Base-by-base conservation (phyloP, 2,329 filamentous ascomycete genomes). In the Claviceps capensis region DNA sequence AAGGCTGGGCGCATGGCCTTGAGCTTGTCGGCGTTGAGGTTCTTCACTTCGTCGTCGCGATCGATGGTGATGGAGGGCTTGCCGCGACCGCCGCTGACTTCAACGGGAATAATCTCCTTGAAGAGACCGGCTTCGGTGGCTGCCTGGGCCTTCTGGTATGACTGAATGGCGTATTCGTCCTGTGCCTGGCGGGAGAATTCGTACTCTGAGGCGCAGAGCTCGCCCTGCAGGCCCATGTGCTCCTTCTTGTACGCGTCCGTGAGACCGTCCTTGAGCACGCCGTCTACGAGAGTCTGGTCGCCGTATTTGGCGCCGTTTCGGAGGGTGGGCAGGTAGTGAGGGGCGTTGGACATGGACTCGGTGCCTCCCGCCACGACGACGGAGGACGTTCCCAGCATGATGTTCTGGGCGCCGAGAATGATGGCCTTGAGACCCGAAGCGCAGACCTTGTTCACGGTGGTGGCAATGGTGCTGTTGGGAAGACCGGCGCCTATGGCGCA, bases 361-460 rank as follows among this genome's bases (percentile, higher is more conserved):
- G 91, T 83, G 61, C 93, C 93, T 65, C 90, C 93, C 58, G 90
- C 93, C 54, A 98, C 88, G 58, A 98, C 83, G 59, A 96, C 84
- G 61, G 88, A 84, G 58, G 91, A 91, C 67, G 88, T 95, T 60
- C 93, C 91, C 51, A 90, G 95, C 69, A 97, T 89, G 74, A 98
- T 98, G 62, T 91, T 96, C 72, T 97, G 93, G 49, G 91, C 88
- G 60, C 86, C 93, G 55, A 98, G 79, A 59, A 95, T 88, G 65
- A 98, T 85, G 60, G 93, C 88, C 77, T 98, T 98, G 67, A 96
- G 75, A 45, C 85, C 84, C 9, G 90, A 96, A 58, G 93, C 93
- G 79, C 93, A 98, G 67, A 98, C 93, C 77, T 98, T 98, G 84
- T 98, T 98, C 65, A 98, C 81, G 50, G 90, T 95, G 46, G 93